Evolutionary conservation across 176 grass and related monocot species (phyloP).

Genomic region (Puccinellia tenuiflora): DNA sequence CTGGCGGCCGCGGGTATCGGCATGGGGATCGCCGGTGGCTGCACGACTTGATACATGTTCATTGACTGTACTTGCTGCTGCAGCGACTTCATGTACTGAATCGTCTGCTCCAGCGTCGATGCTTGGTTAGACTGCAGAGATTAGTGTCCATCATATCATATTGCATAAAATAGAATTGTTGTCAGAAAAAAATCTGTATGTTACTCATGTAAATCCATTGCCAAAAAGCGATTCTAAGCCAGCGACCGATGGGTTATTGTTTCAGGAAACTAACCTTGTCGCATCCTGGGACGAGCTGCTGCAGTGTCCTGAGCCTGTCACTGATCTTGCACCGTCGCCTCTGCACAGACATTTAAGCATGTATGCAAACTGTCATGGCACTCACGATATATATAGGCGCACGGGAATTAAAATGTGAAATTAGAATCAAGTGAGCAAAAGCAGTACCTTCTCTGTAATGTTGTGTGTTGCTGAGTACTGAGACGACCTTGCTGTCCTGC

Average conservation of each 20-base stretch:
- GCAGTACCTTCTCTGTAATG: constrained; percentile 17
- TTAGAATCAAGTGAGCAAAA: too few relatives aligned
- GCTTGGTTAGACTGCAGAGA: constrained; percentile 4
- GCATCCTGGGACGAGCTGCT: constrained; percentile 29
- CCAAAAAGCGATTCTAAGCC: too few relatives aligned
- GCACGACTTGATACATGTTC: not conserved
- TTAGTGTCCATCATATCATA: not conserved
- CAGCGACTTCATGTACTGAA: not conserved
- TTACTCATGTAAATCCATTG: too few relatives aligned
- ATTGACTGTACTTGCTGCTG: not conserved
- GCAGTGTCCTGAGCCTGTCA: constrained; percentile 12
- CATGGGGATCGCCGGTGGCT: not conserved
- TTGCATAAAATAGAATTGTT: not conserved
- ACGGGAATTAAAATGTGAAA: not conserved
- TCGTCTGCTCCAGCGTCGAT: constrained; percentile 13
- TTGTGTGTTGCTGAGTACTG: constrained; percentile 1
- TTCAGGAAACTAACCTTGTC: not conserved
- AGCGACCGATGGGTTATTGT: too few relatives aligned
- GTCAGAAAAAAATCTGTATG: too few relatives aligned
- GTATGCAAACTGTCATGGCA: not conserved
- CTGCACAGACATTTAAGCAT: not conserved
- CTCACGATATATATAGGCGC: too few relatives aligned
- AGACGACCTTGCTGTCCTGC: not conserved
- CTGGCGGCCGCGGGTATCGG: not conserved
- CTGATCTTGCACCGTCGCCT: constrained; percentile 28